Evolutionary conservation across 2,329 filamentous ascomycete genomes (phyloP), one percentile per base, ranked within the genome.

Genomic region (Paecilomyces sp.): DNA sequence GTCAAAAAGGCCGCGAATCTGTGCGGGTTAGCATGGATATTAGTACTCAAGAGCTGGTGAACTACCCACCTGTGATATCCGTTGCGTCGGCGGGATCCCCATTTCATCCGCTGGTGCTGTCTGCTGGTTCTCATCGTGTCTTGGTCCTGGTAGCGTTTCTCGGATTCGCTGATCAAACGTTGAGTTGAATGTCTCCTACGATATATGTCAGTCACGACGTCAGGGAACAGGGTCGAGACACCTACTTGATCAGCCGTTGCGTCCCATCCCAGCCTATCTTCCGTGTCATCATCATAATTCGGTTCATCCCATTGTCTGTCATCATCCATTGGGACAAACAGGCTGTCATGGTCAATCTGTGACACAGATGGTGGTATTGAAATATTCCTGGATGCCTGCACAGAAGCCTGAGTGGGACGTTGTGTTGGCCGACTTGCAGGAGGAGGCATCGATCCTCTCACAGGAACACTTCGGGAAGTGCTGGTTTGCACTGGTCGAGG

Each of bases 241-340:
- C 72, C 67, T 69, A 80, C 79, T 65, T 77, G 69, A 52, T 82
- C 79, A 28, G 79, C 81, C 65, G 79, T 83, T 31, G 82, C 80
- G 68, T 87, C 83, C 83, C 85, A 87, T 2, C 84, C 83, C 54
- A 87, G 77, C 58, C 81, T 83, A 69, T 88, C 85, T 66, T 82
- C 80, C 11, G 83, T 78, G 54, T 85, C 78, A 24, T 79, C 74
- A 24, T 79, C 79, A 58, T 79, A 81, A 59, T 83, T 80, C 22
- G 80, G 75, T 28, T 85, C 84, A 65, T 86, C 84, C 85, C 85
- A 88, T 57, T 79, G 77, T 41, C 76, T 75, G 64, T 87, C 83
- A 60, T 86, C 83, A 60, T 86, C 82, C n/a, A 77, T 78, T 13
- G 83, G 81, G 54, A 88, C 79, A 66, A 88, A 88, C 5, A 88